Evolutionary conservation across 202 grass and related monocot species (phyloP).

Genomic region (Elaeis oleifera): DNA sequence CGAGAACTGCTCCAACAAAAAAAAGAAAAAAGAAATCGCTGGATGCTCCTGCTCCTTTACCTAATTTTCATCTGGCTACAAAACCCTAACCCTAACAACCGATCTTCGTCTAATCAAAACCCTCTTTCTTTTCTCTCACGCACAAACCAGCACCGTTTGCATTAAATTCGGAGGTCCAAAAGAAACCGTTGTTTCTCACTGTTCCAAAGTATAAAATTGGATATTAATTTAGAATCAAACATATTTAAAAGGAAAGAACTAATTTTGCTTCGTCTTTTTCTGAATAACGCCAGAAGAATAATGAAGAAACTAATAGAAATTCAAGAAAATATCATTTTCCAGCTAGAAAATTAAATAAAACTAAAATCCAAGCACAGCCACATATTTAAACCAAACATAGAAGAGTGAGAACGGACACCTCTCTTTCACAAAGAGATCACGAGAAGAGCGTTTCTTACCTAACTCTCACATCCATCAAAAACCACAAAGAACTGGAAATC

Average conservation of each 20-base stretch:
- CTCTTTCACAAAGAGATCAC: background rate
- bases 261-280: background rate
- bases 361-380: too few species aligned
- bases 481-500: too few species aligned
- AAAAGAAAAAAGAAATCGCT: background rate
- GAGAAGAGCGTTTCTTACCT: background rate
- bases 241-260: background rate
- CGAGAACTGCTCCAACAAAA: background rate
- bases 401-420: background rate
- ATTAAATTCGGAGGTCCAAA: background rate
- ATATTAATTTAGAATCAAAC: background rate
- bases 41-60: background rate
- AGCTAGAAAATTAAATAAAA: too few species aligned
- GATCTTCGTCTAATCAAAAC: background rate
- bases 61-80: background rate
- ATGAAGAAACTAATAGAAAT: background rate
- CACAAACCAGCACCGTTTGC: background rate
- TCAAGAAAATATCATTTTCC: background rate
- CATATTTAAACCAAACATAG: too few species aligned
- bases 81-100: background rate
- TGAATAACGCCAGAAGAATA: background rate
- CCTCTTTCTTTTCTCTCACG: too few species aligned
- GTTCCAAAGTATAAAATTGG: background rate
- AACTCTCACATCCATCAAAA: background rate
- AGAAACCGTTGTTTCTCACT: background rate